Evolutionary conservation across 2,329 filamentous ascomycete species (phyloP).

Genomic region (Cadophora malorum): DNA sequence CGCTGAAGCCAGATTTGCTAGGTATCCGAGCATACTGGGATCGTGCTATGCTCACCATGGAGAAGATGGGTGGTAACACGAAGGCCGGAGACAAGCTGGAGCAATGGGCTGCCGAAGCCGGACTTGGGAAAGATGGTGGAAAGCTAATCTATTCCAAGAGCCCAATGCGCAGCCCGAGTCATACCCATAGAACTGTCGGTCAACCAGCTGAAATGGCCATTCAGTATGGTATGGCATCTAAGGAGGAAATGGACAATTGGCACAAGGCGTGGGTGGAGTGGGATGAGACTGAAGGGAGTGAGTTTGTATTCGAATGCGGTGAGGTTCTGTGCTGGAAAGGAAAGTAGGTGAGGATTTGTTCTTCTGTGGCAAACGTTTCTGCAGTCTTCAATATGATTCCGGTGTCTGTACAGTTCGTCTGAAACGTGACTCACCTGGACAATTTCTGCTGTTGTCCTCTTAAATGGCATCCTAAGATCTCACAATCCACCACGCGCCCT

Average conservation of each 20-base stretch:
- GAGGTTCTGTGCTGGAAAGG: slow-evolving; percentile 29
- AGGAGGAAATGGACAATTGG: slow-evolving; percentile 45
- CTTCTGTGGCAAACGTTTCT: neutral
- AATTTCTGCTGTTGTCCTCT: too few species aligned
- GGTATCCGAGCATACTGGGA: slow-evolving; percentile 28
- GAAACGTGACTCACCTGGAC: too few species aligned
- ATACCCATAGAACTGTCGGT: slow-evolving; percentile 39
- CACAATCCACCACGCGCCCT: too few species aligned
- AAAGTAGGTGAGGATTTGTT: neutral
- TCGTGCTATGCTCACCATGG: slow-evolving; percentile 15
- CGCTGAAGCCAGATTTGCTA: slow-evolving; percentile 30
- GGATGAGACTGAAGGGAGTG: slow-evolving; percentile 30
- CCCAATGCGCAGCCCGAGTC: slow-evolving; percentile 26
- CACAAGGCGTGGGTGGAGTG: slow-evolving; percentile 46
- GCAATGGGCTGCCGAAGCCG: slow-evolving; percentile 31
- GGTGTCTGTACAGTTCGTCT: too few species aligned
- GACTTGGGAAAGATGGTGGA: slow-evolving; percentile 24
- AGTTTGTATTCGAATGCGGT: slow-evolving; percentile 24
- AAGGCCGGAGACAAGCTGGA: slow-evolving; percentile 27
- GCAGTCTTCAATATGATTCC: too few species aligned
- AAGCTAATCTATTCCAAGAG: slow-evolving; percentile 22
- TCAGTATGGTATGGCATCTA: slow-evolving; percentile 44
- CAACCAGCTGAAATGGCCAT: slow-evolving; percentile 44
- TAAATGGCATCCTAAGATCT: too few species aligned
- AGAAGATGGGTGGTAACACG: slow-evolving; percentile 27